Evolutionary conservation across 2,329 filamentous ascomycete genomes (phyloP), one percentile per base, ranked within the genome.

Genomic region (Pseudocercospora fijiensis): DNA sequence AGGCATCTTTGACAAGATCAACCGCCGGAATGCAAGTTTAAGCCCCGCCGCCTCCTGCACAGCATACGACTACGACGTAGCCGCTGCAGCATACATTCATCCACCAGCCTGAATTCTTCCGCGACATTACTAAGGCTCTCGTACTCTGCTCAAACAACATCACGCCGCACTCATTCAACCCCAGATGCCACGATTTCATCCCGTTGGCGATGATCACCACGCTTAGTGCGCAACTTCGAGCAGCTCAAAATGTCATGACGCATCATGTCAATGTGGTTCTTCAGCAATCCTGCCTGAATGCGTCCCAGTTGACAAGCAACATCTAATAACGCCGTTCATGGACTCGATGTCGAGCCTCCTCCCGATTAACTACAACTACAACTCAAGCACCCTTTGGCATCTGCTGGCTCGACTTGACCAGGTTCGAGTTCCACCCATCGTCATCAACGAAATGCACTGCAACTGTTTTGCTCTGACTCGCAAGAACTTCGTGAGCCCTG

Each of bases 51-150:
- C 9, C n/a, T 13, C 24, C 27, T 33, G 9, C 1, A 28, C 22
- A 2, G 16, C 18, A 30, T 18, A 20, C 16, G 26, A 33, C 9
- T 20, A 51, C 27, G 9, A 58, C 10, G 30, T 68, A 20, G 37
- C 60, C 1, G 60, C 57, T 10, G 59, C 61, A 3, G 45, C 67
- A 2, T 63, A 33, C 51, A 22, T 69, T 3, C 58, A n/a, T 68
- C 3, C 64, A 69, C 16, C 64, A 67, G 24, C 51, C 60, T 0
- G 11, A 30, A 2, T 28, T 52, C 24, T 69, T 69, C 51, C 30
- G 63, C 13, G 18, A 52, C 6, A 58, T 65, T 33, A 66, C 63
- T 1, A 41, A 58, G 18, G n/a, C 62, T 13, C 37, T 69, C 1
- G 62, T 69, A 1, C 33, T 55, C 9, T 1, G 26, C 51, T 24